Evolutionary conservation across 163 green algal species (phyloP).

Genomic region (Prototheca cutis): DNA sequence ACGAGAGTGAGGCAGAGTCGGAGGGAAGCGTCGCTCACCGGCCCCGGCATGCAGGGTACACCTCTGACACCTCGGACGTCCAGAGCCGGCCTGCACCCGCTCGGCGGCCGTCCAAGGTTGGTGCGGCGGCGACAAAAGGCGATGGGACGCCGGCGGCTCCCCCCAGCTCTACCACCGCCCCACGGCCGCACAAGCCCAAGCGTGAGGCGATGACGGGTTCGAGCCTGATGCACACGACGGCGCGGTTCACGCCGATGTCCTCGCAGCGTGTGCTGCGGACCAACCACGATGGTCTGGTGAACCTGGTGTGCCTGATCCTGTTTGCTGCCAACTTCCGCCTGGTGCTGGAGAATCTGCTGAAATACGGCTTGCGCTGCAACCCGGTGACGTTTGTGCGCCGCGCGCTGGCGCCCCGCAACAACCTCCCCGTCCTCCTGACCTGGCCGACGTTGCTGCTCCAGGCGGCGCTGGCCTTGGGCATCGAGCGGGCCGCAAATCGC

Average conservation of each 20-base stretch:
- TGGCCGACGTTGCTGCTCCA: conserved; percentile 33
- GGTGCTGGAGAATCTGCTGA: conserved; percentile 88
- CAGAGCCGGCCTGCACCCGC: conserved; percentile 5
- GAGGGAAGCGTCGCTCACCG: conserved; percentile 5
- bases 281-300: conserved; percentile 68
- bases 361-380: conserved; percentile 72
- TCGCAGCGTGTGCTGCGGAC: conserved; percentile 46
- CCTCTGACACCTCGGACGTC: conserved; percentile 11
- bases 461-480: conserved; percentile 19
- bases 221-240: conserved; percentile 43
- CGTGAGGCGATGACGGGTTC: conserved; percentile 15
- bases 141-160: too few species aligned
- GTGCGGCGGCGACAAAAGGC: not conserved
- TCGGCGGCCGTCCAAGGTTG: not conserved
- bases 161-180: too few species aligned
- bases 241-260: conserved; percentile 45
- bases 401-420: conserved; percentile 22
- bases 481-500: too few species aligned
- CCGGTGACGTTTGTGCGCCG: conserved; percentile 32
- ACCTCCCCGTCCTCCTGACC: conserved; percentile 41
- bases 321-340: conserved; percentile 72
- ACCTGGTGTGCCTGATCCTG: conserved; percentile 70
- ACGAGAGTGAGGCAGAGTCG: conserved; percentile 5
- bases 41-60: conserved; percentile 25
- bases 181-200: not conserved